Evolutionary conservation across 441 rosid species (phyloP), one percentile per base, ranked within the genome.

Genomic region (Erodium moschatum): DNA sequence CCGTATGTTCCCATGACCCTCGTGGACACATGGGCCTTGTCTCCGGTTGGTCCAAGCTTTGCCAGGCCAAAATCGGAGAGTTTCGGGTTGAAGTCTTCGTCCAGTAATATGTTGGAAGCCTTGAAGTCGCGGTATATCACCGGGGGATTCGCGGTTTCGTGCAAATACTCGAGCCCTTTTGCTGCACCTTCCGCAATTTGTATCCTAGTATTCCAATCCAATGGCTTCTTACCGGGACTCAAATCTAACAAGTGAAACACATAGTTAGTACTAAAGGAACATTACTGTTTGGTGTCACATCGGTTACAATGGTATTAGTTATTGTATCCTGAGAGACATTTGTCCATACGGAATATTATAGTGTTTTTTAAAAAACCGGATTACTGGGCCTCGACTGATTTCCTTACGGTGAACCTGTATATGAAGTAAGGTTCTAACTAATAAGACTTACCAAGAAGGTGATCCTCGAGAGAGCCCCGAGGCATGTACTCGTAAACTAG

Each of bases 1-100:
- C 98, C 98, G 24, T 88, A 93, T 20, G 96, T 93, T 69, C 98
- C 98, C 98, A 93, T 93, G 67, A 93, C 97, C 79, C 98, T 81
- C 1, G 98, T 93, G n/a, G 98, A 91, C 31, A 94, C 97, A 65
- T 91, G 89, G 64, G 88, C 70, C 81, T 86, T 83, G 16, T 85
- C 96, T 27, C 96, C 97, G 0, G 90, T 91, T 0, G 97, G 97
- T 69, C 97, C 97, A 19, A 94, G 89, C 76, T 91, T 91, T 6
- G 99, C 99, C 58, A 94, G 84, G 33, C 99, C 97, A 20, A 94
- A 94, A 82, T 94, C 99, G 2, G 99, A 91, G 38, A 94, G 97
- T 79, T 84, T 94, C 0, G 97, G 90, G 67, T 84, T 85, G 86
- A 94, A 89, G 18, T 81, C 81, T 62, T 74, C 74, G 70, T 91